Evolutionary conservation across 2,329 filamentous ascomycete genomes (phyloP).

Genomic region (Neofusicoccum cordaticola): DNA sequence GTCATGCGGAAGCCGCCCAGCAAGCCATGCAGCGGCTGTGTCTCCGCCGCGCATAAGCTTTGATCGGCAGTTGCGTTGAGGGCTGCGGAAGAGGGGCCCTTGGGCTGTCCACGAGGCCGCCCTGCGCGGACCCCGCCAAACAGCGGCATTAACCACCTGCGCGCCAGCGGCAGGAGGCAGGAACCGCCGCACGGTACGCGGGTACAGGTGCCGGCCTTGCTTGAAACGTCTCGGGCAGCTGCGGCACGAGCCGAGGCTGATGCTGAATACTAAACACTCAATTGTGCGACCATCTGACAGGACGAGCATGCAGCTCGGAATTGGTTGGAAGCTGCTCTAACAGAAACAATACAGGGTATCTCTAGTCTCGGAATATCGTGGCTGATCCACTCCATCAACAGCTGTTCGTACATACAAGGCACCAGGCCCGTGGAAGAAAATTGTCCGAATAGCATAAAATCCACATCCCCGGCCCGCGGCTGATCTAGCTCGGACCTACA

Average conservation of each 20-base stretch:
- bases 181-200: not conserved
- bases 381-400: conserved; percentile 3
- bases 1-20: not conserved
- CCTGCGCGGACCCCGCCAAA: not conserved
- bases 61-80: conserved; percentile 4
- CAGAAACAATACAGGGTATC: conserved; percentile 9
- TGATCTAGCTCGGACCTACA: not conserved
- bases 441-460: not conserved
- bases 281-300: not conserved
- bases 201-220: not conserved
- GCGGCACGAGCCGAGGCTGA: not conserved
- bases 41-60: not conserved
- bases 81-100: not conserved
- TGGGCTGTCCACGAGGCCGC: not conserved
- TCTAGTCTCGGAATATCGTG: not conserved
- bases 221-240: not conserved
- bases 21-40: not conserved
- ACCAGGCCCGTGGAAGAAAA: not conserved
- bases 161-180: not conserved
- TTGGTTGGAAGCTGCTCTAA: not conserved
- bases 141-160: not conserved
- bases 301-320: not conserved
- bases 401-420: not conserved
- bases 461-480: not conserved
- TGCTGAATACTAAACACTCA: not conserved